A percentile compares a stretch with the other conserved stretches of the same genome.
Conservation (phyloP, 768 basidiomycete genomes). For the Kwoniella pini region DNA sequence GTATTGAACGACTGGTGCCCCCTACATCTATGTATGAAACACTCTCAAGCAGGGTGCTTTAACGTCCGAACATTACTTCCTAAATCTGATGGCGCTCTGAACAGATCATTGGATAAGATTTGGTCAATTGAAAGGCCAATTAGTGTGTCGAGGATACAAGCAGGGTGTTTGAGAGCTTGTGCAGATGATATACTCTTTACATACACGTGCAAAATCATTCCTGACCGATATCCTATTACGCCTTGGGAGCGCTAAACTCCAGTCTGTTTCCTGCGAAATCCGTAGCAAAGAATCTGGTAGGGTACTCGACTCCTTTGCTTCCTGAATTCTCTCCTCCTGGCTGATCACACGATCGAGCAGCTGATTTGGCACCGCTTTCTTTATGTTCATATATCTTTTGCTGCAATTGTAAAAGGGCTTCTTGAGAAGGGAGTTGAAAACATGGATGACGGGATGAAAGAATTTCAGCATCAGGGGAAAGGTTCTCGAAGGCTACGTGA, state of each 20-base stretch:
- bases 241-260: conserved; percentile 38
- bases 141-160: no score
- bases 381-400: conserved; percentile 45
- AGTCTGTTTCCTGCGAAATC: conserved; percentile 51
- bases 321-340: conserved; percentile 45
- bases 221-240: background rate
- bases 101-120: no score
- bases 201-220: no score
- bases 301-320: conserved; percentile 45
- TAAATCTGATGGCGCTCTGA: no score
- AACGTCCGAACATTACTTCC: no score
- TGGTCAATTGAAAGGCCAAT: no score
- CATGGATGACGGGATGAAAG: conserved; percentile 44
- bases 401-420: conserved; percentile 39
- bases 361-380: conserved; percentile 23
- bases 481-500: conserved; percentile 34
- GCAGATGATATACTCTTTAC: no score
- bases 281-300: conserved; percentile 49
- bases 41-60: no score
- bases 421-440: conserved; percentile 33
- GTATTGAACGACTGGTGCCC: no score
- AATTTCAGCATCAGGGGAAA: conserved; percentile 8
- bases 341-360: conserved; percentile 40
- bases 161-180: no score
- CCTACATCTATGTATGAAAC: no score